Evolutionary conservation across 2,329 filamentous ascomycete genomes (phyloP).

Genomic region (Spiromastix sp.): DNA sequence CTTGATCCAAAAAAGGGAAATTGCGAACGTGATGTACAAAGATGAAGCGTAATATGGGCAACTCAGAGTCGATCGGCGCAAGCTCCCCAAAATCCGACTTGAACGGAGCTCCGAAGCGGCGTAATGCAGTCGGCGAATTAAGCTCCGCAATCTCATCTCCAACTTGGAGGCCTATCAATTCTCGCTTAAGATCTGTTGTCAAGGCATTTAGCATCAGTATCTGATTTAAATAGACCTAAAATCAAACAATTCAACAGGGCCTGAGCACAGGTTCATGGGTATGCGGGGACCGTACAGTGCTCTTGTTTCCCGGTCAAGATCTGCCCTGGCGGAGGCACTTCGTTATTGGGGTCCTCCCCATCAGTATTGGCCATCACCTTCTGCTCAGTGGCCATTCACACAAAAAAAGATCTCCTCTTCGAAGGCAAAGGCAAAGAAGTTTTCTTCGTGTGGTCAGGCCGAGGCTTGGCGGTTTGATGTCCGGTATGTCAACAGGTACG

Average conservation of each 20-base stretch:
- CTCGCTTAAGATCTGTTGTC: slow-evolving; percentile 93
- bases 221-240: slow-evolving; percentile 3
- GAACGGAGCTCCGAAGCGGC: slow-evolving; percentile 92
- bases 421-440: too few species aligned
- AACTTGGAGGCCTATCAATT: slow-evolving; percentile 84
- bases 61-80: slow-evolving; percentile 81
- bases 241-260: slow-evolving; percentile 6
- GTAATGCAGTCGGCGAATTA: slow-evolving; percentile 86
- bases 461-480: too few species aligned
- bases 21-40: slow-evolving; percentile 97
- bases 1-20: slow-evolving; percentile 94
- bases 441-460: too few species aligned
- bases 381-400: too few species aligned
- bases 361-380: slow-evolving; percentile 3
- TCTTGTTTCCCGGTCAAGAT: slow-evolving; percentile 92
- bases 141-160: slow-evolving; percentile 84
- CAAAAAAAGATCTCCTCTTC: too few species aligned
- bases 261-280: background rate
- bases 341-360: background rate
- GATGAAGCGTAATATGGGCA: slow-evolving; percentile 89
- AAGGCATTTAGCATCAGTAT: slow-evolving; percentile 1
- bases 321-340: slow-evolving; percentile 31
- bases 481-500: too few species aligned
- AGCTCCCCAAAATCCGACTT: slow-evolving; percentile 87
- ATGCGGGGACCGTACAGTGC: slow-evolving; percentile 57